Evolutionary conservation across 352 stramenopile species (phyloP).

Genomic region (Globisporangium radiosum): DNA sequence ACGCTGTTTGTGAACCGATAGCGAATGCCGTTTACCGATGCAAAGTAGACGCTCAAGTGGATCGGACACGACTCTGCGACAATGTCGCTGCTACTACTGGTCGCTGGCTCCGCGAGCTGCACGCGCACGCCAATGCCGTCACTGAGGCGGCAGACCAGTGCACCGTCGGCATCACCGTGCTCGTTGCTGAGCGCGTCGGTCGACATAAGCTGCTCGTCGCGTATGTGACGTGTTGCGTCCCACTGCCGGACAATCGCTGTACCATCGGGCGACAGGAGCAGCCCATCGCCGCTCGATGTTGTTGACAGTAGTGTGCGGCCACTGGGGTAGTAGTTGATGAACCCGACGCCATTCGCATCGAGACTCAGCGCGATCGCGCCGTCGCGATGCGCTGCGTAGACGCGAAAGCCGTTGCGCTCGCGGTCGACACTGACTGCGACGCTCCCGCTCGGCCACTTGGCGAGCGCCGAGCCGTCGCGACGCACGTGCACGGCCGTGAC

Average conservation of each 20-base stretch:
- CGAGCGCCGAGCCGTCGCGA: slow-evolving; percentile 51
- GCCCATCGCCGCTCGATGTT: slow-evolving; percentile 46
- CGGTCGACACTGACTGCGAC: slow-evolving; percentile 65
- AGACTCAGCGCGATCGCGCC: slow-evolving; percentile 61
- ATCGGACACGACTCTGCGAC: slow-evolving; percentile 16
- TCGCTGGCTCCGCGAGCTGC: slow-evolving; percentile 9
- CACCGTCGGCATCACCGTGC: slow-evolving; percentile 19
- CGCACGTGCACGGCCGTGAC: slow-evolving; percentile 49
- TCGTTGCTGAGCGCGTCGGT: slow-evolving; percentile 27
- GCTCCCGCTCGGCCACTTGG: slow-evolving; percentile 57
- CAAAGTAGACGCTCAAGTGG: slow-evolving; percentile 44
- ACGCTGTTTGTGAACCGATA: slow-evolving; percentile 39
- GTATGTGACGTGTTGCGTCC: slow-evolving; percentile 31
- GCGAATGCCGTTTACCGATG: slow-evolving; percentile 26
- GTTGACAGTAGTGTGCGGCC: slow-evolving; percentile 69
- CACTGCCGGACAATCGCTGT: slow-evolving; percentile 51
- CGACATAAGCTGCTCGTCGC: slow-evolving; percentile 31
- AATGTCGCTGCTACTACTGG: not conserved
- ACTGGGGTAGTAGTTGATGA: slow-evolving; percentile 77
- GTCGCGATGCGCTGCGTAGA: slow-evolving; percentile 69
- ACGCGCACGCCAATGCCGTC: slow-evolving; percentile 38
- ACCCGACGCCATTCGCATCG: slow-evolving; percentile 52
- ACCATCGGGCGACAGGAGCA: slow-evolving; percentile 44
- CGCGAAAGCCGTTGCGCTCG: slow-evolving; percentile 51
- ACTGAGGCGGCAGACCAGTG: slow-evolving; percentile 41